phyloP scores from a whole-genome alignment of 306 rosid species.

The Sesbania bispinosa region DNA sequence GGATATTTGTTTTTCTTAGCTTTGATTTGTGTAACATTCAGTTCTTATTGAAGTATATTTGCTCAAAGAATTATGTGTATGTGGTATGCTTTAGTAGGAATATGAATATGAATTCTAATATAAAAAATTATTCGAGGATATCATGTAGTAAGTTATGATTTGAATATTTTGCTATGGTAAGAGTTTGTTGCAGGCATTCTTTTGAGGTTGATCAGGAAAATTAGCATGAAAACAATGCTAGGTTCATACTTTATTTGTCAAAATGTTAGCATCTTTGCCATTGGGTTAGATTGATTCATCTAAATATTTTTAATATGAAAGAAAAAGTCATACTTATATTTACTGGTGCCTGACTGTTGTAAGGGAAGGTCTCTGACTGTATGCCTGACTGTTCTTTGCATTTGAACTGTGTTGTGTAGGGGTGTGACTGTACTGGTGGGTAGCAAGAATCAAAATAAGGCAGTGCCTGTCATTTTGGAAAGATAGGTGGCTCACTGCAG shows the following conservation, averaged over 20 bases:
- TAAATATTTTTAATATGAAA: not conserved
- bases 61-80: not conserved
- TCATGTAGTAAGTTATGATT: not conserved
- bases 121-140: not conserved
- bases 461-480: constrained; percentile 30
- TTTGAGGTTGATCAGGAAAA: not conserved
- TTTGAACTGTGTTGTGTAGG: constrained; percentile 32
- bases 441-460: constrained; percentile 36
- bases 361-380: not conserved
- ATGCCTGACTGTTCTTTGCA: not conserved
- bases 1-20: not conserved
- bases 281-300: not conserved
- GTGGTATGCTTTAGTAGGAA: not conserved
- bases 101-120: not conserved
- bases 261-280: not conserved
- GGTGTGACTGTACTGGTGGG: constrained; percentile 25
- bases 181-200: not conserved
- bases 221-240: not conserved
- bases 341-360: not conserved
- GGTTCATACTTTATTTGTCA: not conserved
- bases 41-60: not conserved
- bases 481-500: constrained; percentile 33
- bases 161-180: not conserved
- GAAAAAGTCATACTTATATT: not conserved
- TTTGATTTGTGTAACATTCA: not conserved